Evolutionary conservation across 495 filamentous ascomycete species (phyloP).

Genomic region (Parathielavia hyrcaniae): DNA sequence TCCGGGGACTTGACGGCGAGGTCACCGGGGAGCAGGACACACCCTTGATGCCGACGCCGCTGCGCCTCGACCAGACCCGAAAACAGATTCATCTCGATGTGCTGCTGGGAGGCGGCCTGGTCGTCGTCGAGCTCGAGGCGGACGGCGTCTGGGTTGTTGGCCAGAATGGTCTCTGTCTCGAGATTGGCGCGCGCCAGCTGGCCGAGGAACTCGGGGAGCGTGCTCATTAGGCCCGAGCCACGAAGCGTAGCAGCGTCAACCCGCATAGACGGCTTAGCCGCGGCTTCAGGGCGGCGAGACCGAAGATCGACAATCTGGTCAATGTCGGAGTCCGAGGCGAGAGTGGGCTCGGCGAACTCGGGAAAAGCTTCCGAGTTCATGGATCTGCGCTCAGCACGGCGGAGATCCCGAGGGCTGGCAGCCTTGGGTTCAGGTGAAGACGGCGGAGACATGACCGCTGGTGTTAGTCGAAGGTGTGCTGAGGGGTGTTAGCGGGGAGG

Average conservation of each 20-base stretch:
- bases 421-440: conserved; percentile 17
- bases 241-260: conserved; percentile 26
- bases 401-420: conserved; percentile 12
- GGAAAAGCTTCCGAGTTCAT: conserved; percentile 25
- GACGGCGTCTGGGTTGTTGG: conserved; percentile 18
- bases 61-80: conserved; percentile 23
- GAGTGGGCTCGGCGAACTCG: conserved; percentile 22
- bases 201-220: conserved; percentile 28
- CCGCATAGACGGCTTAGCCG: conserved; percentile 21
- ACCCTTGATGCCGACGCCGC: conserved; percentile 13
- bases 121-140: conserved; percentile 25
- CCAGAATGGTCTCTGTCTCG: conserved; percentile 24
- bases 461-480: conserved; percentile 18
- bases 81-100: conserved; percentile 26
- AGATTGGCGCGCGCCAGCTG: conserved; percentile 28
- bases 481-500: not conserved
- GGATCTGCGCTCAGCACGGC: conserved; percentile 14
- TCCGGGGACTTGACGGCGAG: conserved; percentile 8
- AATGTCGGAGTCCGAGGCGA: conserved; percentile 24
- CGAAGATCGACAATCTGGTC: conserved; percentile 26
- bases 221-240: conserved; percentile 20
- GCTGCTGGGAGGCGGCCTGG: conserved; percentile 17
- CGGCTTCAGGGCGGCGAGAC: conserved; percentile 8
- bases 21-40: conserved; percentile 17
- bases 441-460: conserved; percentile 9